A percentile compares a stretch with the other conserved stretches of the same genome.
Evolutionary conservation across 768 basidiomycete genomes (phyloP).

Genomic region (Cubamyces lactineus): DNA sequence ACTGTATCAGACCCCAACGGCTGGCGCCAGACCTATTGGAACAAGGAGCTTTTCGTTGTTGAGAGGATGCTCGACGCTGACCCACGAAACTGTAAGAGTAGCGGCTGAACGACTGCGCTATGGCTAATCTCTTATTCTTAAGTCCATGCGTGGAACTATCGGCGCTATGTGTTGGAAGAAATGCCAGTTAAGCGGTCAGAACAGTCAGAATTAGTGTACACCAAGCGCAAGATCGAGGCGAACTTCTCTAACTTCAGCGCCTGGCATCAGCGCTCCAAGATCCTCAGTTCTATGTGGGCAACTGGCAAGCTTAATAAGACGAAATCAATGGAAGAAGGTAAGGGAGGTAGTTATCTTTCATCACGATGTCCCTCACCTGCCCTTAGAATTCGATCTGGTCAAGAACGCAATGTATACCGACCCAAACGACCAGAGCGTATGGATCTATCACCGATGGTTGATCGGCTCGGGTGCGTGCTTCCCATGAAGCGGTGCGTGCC

Average conservation of each 20-base stretch:
- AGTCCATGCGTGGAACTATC: constrained; percentile 97
- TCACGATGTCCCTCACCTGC: neutral
- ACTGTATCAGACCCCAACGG: constrained; percentile 48
- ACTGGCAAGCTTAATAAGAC: constrained; percentile 52
- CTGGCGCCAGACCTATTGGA: constrained; percentile 87
- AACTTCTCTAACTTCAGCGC: constrained; percentile 99
- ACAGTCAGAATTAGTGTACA: constrained; percentile 79
- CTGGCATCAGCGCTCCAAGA: constrained; percentile 96
- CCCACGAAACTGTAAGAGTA: constrained; percentile 84
- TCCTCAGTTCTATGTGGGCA: constrained; percentile 69
- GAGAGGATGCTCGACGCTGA: constrained; percentile 94
- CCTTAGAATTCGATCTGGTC: constrained; percentile 87
- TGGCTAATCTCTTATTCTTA: constrained; percentile 1
- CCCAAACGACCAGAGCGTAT: constrained; percentile 94
- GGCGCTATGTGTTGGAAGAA: constrained; percentile 78
- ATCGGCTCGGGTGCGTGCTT: constrained; percentile 68
- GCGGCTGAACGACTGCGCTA: neutral
- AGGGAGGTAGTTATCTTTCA: too few species aligned
- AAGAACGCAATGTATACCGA: constrained; percentile 96
- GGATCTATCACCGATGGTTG: constrained; percentile 99
- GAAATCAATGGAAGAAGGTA: constrained; percentile 72
- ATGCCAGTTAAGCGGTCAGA: constrained; percentile 63
- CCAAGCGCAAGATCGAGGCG: constrained; percentile 85
- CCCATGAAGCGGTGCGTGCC: neutral
- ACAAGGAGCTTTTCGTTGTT: constrained; percentile 80